Conservation (phyloP, 306 rosid species). For the Malus domestica region ASM211411v1 NC_041800.1:23985733-23986232, state of each 20-base stretch:
- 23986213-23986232: neutral
- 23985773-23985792: constrained; percentile 71
- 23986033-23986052: constrained; percentile 94
- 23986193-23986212: constrained; percentile 7
- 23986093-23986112: constrained; percentile 69
- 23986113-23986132: constrained; percentile 74
- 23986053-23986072: constrained; percentile 90
- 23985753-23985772: constrained; percentile 46
- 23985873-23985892: constrained; percentile 33
- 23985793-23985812: constrained; percentile 61
- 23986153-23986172: constrained; percentile 58
- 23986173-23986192: constrained; percentile 51
- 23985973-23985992: neutral
- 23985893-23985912: neutral
- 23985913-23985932: neutral
- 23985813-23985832: constrained; percentile 79
- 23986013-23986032: constrained; percentile 22
- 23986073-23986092: constrained; percentile 77
- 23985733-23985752: constrained; percentile 57
- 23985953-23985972: neutral
- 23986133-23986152: constrained; percentile 59
- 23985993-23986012: constrained; percentile 2
- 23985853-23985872: constrained; percentile 82
- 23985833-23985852: constrained; percentile 77
- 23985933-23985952: neutral